A percentile compares a stretch with the other conserved stretches of the same genome.
phyloP scores from a whole-genome alignment of 2,329 filamentous ascomycete species.

The Arthrobotrys sinensis region DNA sequence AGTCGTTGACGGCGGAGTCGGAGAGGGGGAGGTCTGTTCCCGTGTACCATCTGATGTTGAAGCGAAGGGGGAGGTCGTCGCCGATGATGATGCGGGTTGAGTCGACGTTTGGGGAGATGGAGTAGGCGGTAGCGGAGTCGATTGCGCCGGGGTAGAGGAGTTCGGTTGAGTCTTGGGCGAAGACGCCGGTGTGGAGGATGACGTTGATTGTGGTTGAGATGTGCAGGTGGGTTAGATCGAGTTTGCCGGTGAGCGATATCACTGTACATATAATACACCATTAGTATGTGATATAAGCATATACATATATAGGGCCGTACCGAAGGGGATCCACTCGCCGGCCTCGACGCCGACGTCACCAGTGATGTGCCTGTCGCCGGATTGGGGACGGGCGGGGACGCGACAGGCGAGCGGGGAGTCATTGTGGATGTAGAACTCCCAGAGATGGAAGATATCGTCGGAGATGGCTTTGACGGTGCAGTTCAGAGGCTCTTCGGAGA shows the following conservation, averaged over 20 bases:
- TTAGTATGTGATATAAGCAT: conserved; percentile 74
- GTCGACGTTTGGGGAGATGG: conserved; percentile 79
- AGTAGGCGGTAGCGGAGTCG: conserved; percentile 90
- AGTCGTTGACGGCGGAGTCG: conserved; percentile 55
- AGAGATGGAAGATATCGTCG: conserved; percentile 87
- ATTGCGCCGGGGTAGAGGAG: conserved; percentile 76
- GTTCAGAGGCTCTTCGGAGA: conserved; percentile 78
- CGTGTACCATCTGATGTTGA: conserved; percentile 90
- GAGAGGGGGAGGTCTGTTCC: conserved; percentile 76
- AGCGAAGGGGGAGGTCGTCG: conserved; percentile 82
- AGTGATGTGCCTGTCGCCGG: conserved; percentile 66
- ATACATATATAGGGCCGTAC: conserved; percentile 42
- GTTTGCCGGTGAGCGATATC: conserved; percentile 88
- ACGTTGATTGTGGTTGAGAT: conserved; percentile 92
- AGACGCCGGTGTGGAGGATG: conserved; percentile 76
- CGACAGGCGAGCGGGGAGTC: conserved; percentile 94
- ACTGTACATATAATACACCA: conserved; percentile 69
- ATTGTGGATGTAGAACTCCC: conserved; percentile 98
- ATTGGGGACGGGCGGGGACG: conserved; percentile 81
- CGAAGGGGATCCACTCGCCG: conserved; percentile 63
- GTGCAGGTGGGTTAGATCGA: conserved; percentile 91
- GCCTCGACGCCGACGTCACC: conserved; percentile 73
- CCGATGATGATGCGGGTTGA: conserved; percentile 80
- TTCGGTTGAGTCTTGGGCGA: conserved; percentile 63
- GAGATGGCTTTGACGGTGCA: conserved; percentile 84